These are phyloP conservation scores for Hypomontagnella monticulosa DNA, from an alignment of 495 filamentous ascomycete species.

Conservation along the genomic window DNA sequence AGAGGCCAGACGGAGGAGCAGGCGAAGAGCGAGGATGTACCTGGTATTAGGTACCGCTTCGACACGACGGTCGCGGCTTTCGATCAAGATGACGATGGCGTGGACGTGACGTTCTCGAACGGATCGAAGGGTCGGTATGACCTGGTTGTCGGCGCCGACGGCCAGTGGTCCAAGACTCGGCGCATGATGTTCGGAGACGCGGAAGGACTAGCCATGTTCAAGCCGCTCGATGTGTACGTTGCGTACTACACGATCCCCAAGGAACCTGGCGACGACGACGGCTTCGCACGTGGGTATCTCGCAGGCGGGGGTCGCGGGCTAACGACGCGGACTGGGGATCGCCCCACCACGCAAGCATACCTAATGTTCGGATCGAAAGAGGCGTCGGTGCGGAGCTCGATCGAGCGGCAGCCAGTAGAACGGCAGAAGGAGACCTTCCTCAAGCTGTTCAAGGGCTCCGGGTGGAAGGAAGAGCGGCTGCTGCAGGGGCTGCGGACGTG, in stretches of 20 bases:
- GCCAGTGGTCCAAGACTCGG: slow-evolving; percentile 55
- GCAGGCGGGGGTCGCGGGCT: slow-evolving; percentile 24
- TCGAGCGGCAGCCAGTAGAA: slow-evolving; percentile 19
- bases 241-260: slow-evolving; percentile 30
- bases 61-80: slow-evolving; percentile 9
- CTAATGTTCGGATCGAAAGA: slow-evolving; percentile 39
- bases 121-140: slow-evolving; percentile 51
- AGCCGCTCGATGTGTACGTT: slow-evolving; percentile 23
- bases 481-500: slow-evolving; percentile 29
- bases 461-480: slow-evolving; percentile 34
- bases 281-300: slow-evolving; percentile 34
- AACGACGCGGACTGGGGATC: slow-evolving; percentile 18
- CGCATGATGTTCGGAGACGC: slow-evolving; percentile 47
- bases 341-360: slow-evolving; percentile 36
- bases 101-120: slow-evolving; percentile 46
- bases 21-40: slow-evolving; percentile 2
- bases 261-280: slow-evolving; percentile 19
- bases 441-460: slow-evolving; percentile 18
- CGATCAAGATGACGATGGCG: slow-evolving; percentile 31
- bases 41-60: slow-evolving; percentile 37
- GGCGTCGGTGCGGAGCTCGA: slow-evolving; percentile 10
- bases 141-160: slow-evolving; percentile 62
- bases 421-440: slow-evolving; percentile 32
- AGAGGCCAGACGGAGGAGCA: slow-evolving; percentile 29
- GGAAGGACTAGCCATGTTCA: slow-evolving; percentile 33